phyloP scores from a whole-genome alignment of 2,329 filamentous ascomycete species.

The Curvularia eragrostidis region DNA sequence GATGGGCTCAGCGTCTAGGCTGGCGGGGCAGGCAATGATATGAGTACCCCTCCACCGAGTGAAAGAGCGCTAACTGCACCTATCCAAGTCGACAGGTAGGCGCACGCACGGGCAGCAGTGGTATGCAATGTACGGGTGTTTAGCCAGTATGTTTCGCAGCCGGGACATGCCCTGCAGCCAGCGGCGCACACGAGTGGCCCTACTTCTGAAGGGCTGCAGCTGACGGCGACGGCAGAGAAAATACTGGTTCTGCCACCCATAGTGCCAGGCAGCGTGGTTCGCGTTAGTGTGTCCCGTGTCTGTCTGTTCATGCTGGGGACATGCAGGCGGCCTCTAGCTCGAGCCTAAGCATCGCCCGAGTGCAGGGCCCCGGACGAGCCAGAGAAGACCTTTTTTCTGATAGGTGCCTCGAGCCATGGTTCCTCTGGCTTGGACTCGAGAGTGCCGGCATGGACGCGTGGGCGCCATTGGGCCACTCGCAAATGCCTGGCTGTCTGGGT shows the following conservation, averaged over 20 bases:
- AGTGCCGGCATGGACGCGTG: conserved; percentile 28
- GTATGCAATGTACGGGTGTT: conserved; percentile 14
- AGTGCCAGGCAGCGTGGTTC: conserved; percentile 19
- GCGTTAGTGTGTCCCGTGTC: conserved; percentile 49
- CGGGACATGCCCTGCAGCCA: conserved; percentile 17
- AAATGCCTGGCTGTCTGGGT: neutral
- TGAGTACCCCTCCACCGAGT: conserved; percentile 37
- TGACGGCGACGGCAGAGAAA: conserved; percentile 17
- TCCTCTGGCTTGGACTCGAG: conserved; percentile 14
- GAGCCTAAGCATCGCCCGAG: conserved; percentile 32
- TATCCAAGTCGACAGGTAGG: conserved; percentile 21
- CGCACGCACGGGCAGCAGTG: conserved; percentile 24
- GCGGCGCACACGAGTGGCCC: conserved; percentile 9
- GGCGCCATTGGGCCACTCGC: conserved; percentile 26
- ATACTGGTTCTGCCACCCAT: conserved; percentile 21
- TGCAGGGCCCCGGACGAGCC: conserved; percentile 24
- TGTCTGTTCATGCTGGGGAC: conserved; percentile 47
- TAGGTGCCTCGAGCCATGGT: conserved; percentile 30
- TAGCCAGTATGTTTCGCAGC: conserved; percentile 24
- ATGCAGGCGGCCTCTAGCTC: conserved; percentile 36
- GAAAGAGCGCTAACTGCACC: conserved; percentile 39
- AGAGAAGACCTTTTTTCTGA: conserved; percentile 35
- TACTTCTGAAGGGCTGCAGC: conserved; percentile 14
- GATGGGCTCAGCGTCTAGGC: conserved; percentile 34
- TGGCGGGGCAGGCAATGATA: conserved; percentile 42